Evolutionary conservation across 2,329 filamentous ascomycete genomes (phyloP).

Genomic region (Fusarium pseudoanthophilum): DNA sequence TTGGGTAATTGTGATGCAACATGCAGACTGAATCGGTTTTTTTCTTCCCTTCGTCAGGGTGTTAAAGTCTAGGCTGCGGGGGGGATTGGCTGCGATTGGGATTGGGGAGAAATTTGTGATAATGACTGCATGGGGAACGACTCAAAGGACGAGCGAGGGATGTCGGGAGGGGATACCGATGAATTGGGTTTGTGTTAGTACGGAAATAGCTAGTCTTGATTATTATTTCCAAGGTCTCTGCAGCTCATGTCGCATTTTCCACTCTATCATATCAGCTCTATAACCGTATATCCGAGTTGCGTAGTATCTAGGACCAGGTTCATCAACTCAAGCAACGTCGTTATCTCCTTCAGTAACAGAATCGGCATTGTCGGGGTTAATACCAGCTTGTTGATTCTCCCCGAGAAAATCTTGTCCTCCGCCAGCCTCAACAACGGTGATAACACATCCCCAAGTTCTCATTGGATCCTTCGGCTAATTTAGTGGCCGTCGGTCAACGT

Average conservation of each 20-base stretch:
- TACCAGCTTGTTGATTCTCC: background rate
- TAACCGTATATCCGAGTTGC: background rate
- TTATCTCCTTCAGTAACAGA: too few relatives aligned
- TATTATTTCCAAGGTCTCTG: background rate
- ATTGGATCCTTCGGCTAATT: slow-evolving; percentile 37
- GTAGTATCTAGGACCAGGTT: background rate
- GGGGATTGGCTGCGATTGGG: background rate
- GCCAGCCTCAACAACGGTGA: background rate
- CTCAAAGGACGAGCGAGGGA: background rate
- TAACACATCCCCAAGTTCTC: background rate
- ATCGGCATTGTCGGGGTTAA: background rate
- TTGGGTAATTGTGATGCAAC: background rate
- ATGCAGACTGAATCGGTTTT: background rate
- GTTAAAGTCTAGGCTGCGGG: background rate
- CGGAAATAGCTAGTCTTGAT: background rate
- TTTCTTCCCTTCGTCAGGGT: background rate
- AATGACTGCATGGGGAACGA: background rate
- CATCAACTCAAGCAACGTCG: background rate
- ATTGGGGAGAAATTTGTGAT: background rate
- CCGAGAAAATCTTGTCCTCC: background rate
- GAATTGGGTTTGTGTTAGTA: background rate
- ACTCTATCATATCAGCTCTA: background rate
- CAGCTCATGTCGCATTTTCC: background rate
- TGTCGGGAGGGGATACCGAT: background rate
- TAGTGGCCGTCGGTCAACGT: background rate